Percentiles rank a stretch among this genome's conserved stretches.
These are phyloP conservation scores for Vigna trinervia DNA, from an alignment of 306 rosid genomes.

Conservation along the genomic window DNA sequence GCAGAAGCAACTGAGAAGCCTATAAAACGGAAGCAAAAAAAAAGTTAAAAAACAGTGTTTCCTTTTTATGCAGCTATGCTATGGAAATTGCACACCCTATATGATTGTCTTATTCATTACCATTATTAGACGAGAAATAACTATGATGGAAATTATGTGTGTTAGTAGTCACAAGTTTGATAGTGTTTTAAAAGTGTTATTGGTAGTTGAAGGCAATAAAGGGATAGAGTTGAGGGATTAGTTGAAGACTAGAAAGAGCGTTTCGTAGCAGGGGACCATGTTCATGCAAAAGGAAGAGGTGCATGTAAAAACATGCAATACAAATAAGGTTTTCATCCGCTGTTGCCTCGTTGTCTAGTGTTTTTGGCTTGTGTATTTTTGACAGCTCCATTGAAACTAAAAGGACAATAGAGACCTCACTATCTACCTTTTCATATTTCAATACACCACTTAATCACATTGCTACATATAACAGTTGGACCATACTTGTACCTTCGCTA, in stretches of 20 bases:
- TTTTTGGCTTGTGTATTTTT: constrained; percentile 42
- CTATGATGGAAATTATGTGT: neutral
- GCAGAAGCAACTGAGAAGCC: constrained; percentile 53
- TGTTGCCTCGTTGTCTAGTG: constrained; percentile 44
- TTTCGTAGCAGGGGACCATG: constrained; percentile 51
- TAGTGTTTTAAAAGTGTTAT: constrained; percentile 35
- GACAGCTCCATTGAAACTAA: constrained; percentile 38
- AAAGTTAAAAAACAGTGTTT: constrained; percentile 45
- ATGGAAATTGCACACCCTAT: constrained; percentile 43
- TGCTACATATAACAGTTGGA: constrained; percentile 34
- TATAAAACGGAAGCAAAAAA: constrained; percentile 61
- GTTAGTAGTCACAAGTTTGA: constrained; percentile 28
- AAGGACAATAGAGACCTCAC: constrained; percentile 38
- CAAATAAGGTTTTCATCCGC: constrained; percentile 54
- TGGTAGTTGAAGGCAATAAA: constrained; percentile 49
- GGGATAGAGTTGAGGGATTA: constrained; percentile 42
- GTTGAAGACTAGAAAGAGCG: constrained; percentile 28
- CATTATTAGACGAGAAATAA: neutral
- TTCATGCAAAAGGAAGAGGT: constrained; percentile 51
- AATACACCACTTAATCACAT: constrained; percentile 38
- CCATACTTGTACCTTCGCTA: constrained; percentile 27
- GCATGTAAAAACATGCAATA: constrained; percentile 61
- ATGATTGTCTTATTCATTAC: constrained; percentile 32
- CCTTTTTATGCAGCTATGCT: constrained; percentile 52
- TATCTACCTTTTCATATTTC: constrained; percentile 9